These are phyloP conservation scores for Castanospermum australe DNA, from an alignment of 306 rosid genomes.

Conservation along the genomic window DNA sequence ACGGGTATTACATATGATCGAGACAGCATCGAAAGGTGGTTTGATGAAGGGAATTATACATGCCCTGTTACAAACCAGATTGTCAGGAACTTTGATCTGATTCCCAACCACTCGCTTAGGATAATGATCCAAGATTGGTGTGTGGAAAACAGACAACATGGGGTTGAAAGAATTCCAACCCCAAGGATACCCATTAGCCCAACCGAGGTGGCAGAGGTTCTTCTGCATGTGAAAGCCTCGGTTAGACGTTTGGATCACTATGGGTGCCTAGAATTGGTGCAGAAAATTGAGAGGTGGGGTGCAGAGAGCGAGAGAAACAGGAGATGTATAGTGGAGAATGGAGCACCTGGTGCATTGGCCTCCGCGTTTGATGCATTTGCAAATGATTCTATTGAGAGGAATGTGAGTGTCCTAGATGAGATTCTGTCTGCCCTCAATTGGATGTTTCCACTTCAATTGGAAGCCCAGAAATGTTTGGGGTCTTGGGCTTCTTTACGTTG, in stretches of 20 bases:
- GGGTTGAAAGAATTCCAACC: conserved; percentile 52
- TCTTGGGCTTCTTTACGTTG: conserved; percentile 40
- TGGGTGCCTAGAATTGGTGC: conserved; percentile 26
- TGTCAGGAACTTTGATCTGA: conserved; percentile 35
- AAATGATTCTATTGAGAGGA: conserved; percentile 9
- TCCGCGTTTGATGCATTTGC: conserved; percentile 41
- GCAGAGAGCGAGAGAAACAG: conserved; percentile 47
- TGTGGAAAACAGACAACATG: conserved; percentile 31
- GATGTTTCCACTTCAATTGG: conserved; percentile 42
- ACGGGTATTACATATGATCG: conserved; percentile 62
- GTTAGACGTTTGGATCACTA: conserved; percentile 18
- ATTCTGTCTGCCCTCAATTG: conserved; percentile 40
- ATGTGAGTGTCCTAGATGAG: conserved; percentile 29
- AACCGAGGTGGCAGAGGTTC: conserved; percentile 27
- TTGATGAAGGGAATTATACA: conserved; percentile 51
- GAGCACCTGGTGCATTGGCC: conserved; percentile 32
- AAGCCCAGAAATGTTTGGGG: conserved; percentile 30
- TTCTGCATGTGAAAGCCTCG: conserved; percentile 12
- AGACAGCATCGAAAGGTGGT: conserved; percentile 50
- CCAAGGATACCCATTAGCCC: conserved; percentile 43
- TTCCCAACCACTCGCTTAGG: conserved; percentile 52
- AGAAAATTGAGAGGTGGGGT: conserved; percentile 37
- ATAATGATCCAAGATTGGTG: conserved; percentile 64
- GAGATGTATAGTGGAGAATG: conserved; percentile 41
- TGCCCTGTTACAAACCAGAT: conserved; percentile 51